phyloP scores from a whole-genome alignment of 768 basidiomycete genomes.

The Leccinum sublutescens region DNA sequence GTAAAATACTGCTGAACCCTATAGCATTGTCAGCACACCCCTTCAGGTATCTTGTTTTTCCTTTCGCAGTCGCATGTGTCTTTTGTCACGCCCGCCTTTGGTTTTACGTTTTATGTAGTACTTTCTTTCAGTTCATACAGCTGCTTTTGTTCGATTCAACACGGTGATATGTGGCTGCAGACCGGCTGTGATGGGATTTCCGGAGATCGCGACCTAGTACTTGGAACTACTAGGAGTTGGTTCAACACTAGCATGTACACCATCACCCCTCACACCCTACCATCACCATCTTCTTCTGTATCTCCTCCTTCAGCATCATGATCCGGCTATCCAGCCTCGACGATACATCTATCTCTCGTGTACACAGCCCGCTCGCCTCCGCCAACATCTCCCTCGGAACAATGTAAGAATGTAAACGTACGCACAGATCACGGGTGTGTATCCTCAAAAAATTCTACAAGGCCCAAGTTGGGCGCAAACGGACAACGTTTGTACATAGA shows the following conservation, averaged over 20 bases:
- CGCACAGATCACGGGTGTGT: too few species aligned
- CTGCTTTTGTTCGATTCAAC: too few species aligned
- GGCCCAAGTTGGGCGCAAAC: too few species aligned
- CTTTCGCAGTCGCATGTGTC: conserved; percentile 2
- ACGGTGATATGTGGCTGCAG: too few species aligned
- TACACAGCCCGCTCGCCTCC: conserved; percentile 43
- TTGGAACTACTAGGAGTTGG: too few species aligned
- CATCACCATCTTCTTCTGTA: conserved; percentile 57
- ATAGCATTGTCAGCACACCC: conserved; percentile 70
- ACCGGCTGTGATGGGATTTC: too few species aligned
- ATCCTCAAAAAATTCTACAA: too few species aligned
- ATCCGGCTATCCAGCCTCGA: conserved; percentile 70
- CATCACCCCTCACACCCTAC: conserved; percentile 23
- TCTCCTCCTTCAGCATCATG: conserved; percentile 69
- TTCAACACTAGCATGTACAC: neutral
- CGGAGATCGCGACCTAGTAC: too few species aligned
- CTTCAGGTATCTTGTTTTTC: conserved; percentile 61
- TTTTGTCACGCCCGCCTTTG: neutral
- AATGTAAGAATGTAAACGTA: too few species aligned
- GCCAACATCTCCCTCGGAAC: conserved; percentile 47
- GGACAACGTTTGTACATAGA: too few species aligned
- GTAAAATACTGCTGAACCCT: too few species aligned
- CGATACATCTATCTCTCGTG: conserved; percentile 59
- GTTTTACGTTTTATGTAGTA: conserved; percentile 54
- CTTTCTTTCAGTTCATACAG: too few species aligned